phyloP scores from a whole-genome alignment of 352 stramenopile species.

The Plasmopara halstedii region DNA sequence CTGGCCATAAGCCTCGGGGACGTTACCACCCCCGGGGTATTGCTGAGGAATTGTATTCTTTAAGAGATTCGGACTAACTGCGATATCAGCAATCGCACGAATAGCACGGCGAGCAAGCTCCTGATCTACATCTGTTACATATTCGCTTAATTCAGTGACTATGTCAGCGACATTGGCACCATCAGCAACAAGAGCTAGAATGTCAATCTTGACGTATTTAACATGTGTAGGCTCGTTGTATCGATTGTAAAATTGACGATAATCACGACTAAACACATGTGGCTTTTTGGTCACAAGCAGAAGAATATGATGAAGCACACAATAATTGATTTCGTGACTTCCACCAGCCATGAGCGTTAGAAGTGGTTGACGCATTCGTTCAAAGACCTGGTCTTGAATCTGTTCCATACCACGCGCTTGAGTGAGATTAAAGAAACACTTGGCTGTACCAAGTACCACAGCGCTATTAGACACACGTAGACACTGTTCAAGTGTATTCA shows the following conservation, averaged over 20 bases:
- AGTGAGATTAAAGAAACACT: constrained; percentile 97
- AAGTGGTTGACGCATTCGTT: constrained; percentile 92
- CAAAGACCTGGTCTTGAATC: constrained; percentile 84
- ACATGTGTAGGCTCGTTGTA: constrained; percentile 98
- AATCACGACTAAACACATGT: constrained; percentile 96
- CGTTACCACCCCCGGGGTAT: constrained; percentile 30
- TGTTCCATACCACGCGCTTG: constrained; percentile 76
- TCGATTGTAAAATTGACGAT: constrained; percentile 95
- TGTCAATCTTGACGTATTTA: constrained; percentile 97
- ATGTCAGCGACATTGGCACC: constrained; percentile 93
- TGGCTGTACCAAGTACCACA: constrained; percentile 94
- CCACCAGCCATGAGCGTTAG: constrained; percentile 96
- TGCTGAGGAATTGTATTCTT: constrained; percentile 30
- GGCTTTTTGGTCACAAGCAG: constrained; percentile 92
- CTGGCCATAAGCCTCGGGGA: constrained; percentile 61
- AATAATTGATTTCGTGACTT: constrained; percentile 91
- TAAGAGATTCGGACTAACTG: constrained; percentile 71
- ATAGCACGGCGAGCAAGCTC: constrained; percentile 90
- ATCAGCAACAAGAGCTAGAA: constrained; percentile 94
- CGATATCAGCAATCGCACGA: constrained; percentile 90
- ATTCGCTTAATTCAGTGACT: constrained; percentile 95
- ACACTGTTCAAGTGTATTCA: constrained; percentile 95
- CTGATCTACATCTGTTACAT: constrained; percentile 93
- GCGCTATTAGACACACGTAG: constrained; percentile 94
- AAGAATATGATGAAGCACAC: constrained; percentile 95